Evolutionary conservation across 2,329 filamentous ascomycete genomes (phyloP), one percentile per base, ranked within the genome.

Genomic region (Xylariaceae sp.): DNA sequence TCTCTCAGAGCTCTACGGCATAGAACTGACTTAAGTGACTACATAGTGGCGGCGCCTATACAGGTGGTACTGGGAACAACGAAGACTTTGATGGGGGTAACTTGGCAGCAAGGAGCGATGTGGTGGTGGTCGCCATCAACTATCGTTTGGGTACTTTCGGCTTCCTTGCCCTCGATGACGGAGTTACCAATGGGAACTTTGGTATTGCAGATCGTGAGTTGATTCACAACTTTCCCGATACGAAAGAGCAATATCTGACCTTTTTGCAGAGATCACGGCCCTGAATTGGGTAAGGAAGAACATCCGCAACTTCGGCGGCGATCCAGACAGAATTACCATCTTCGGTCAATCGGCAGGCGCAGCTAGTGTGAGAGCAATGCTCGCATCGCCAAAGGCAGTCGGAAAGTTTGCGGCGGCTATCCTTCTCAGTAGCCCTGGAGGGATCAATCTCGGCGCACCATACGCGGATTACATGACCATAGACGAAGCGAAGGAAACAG

Each of bases 391-490:
- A 1, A 73, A 75, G 57, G 76, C 79, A 1, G 70, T 70, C 2
- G 77, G 76, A 13, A 78, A 80, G 64, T 82, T 82, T 62, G 73
- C 75, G 1, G 75, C 69, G 4, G 81, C 80, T 2, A 78, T 82
- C 52, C 72, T 68, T 11, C 64, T 76, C 58, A 76, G 74, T 63
- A 76, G 74, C 50, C 70, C 76, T 2, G 76, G 76, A 9, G 75
- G 75, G 0, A 67, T 75, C 48, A 76, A 81, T 66, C 85, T 85
- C 59, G 82, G 81, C 9, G 81, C 79, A 0, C 78, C 80, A 0
- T 87, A 85, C 68, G 82, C 80, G 9, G 76, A 77, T 23, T 87
- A 86, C 71, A 80, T 80, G 64, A 84, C 82, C 2, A 78, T 86
- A 59, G 70, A 76, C 2, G 72, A 84, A 59, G 79, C 80, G 18